phyloP scores from a whole-genome alignment of 139 green algal genomes.

The Chlorella sp. region DNA sequence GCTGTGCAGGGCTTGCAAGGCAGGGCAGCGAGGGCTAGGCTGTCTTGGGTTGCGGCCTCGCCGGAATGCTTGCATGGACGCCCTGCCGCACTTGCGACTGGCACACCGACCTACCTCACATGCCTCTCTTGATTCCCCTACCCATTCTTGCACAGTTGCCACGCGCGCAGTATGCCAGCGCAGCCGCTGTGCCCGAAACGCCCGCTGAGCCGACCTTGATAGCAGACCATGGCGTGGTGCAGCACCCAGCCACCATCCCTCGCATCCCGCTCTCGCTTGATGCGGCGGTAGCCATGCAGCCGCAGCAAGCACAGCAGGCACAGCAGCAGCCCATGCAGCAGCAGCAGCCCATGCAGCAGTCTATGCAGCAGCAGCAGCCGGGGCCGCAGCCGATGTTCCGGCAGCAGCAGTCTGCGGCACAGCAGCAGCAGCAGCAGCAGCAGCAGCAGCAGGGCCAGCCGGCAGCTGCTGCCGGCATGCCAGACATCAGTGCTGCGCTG shows the following conservation, averaged over 20 bases:
- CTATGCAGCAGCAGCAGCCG: not conserved
- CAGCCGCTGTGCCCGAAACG: not conserved
- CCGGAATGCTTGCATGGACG: too few species aligned
- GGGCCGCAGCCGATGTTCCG: too few species aligned
- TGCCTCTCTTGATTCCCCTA: not conserved
- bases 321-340: not conserved
- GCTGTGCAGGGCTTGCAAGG: too few species aligned
- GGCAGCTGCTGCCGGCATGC: not conserved
- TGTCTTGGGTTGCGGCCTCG: too few species aligned
- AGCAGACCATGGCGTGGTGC: slow-evolving; percentile 7
- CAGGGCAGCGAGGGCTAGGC: too few species aligned
- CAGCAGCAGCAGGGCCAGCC: not conserved
- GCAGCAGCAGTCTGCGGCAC: not conserved
- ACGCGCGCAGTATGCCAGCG: not conserved
- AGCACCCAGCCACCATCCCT: slow-evolving; percentile 26
- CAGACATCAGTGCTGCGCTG: slow-evolving; percentile 9
- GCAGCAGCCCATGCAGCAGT: not conserved
- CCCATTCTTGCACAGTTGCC: not conserved
- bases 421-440: slow-evolving; percentile 22
- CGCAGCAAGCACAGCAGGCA: slow-evolving; percentile 16
- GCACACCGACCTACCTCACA: not conserved
- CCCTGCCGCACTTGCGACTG: not conserved
- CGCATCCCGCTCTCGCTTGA: slow-evolving; percentile 28
- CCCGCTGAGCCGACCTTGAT: not conserved
- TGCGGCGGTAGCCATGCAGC: slow-evolving; percentile 3